Conservation (phyloP, 2,329 filamentous ascomycete species). For the Beauveria rudraprayagi region DNA sequence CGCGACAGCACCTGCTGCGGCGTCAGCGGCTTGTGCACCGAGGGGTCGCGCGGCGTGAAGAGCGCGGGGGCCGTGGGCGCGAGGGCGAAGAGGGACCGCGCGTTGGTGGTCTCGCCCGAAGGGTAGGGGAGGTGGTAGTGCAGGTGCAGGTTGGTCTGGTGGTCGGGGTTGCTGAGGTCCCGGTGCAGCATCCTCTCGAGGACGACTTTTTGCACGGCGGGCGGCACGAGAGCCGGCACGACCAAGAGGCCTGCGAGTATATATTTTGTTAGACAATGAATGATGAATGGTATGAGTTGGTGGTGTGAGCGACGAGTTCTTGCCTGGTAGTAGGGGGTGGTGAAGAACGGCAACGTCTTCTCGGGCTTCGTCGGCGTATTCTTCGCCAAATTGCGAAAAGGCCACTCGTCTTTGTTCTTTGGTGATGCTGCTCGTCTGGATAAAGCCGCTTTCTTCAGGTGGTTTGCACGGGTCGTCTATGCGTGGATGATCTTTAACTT, state of each 20-base stretch:
- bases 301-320: conserved; percentile 15
- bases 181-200: conserved; percentile 68
- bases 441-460: conserved; percentile 35
- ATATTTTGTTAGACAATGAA: too few species aligned
- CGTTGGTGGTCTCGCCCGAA: conserved; percentile 16
- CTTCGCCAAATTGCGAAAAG: conserved; percentile 33
- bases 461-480: conserved; percentile 46
- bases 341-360: conserved; percentile 48
- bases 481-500: conserved; percentile 43
- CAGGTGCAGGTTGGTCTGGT: conserved; percentile 85
- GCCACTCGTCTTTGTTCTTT: conserved; percentile 33
- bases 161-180: conserved; percentile 63
- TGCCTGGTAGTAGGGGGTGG: conserved; percentile 62
- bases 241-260: conserved; percentile 61
- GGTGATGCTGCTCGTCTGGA: conserved; percentile 35
- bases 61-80: conserved; percentile 39
- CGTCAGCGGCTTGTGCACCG: conserved; percentile 66
- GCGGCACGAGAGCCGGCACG: conserved; percentile 65
- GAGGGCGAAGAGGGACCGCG: conserved; percentile 47
- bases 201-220: conserved; percentile 57
- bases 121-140: conserved; percentile 66
- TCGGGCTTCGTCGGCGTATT: conserved; percentile 23
- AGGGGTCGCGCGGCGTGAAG: conserved; percentile 60
- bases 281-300: background rate
- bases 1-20: conserved; percentile 64